phyloP scores from a whole-genome alignment of 106 monocot species.

The Dendrobium chrysotoxum region DNA sequence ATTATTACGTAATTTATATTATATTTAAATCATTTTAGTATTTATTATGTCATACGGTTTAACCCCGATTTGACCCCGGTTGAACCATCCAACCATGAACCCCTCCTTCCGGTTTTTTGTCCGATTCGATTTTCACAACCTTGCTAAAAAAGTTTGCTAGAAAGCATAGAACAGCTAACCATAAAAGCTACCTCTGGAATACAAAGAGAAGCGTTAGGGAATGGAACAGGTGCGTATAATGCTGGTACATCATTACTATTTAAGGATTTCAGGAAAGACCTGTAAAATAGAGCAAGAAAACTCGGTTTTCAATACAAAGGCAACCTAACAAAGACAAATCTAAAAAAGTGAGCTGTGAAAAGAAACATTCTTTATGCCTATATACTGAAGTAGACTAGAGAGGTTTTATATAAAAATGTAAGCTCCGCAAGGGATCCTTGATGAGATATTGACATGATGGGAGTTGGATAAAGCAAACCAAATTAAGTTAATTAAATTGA shows the following conservation, averaged over 20 bases:
- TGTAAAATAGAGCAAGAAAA: constrained; percentile 17
- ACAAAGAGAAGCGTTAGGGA: constrained; percentile 67
- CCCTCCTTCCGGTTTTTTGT: too few species aligned
- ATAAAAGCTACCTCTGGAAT: constrained; percentile 49
- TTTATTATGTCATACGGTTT: too few species aligned
- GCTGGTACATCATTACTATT: constrained; percentile 58
- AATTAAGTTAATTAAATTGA: neutral
- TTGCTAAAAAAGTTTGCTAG: neutral
- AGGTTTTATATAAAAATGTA: neutral
- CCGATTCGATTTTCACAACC: too few species aligned
- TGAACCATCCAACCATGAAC: too few species aligned
- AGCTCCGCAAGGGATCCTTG: neutral
- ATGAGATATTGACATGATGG: neutral
- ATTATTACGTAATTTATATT: too few species aligned
- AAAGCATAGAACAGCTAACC: neutral
- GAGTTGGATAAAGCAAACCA: neutral
- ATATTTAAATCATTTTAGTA: too few species aligned
- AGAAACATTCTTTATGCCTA: neutral
- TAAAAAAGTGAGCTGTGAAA: neutral
- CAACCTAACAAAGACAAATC: neutral
- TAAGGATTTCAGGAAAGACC: constrained; percentile 47
- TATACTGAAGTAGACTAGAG: neutral
- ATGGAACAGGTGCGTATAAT: constrained; percentile 65
- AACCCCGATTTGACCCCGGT: too few species aligned
- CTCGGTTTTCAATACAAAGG: neutral